These are phyloP conservation scores for Aechmea fasciata DNA, from an alignment of 176 grass and related monocot genomes.

Conservation along the genomic window DNA sequence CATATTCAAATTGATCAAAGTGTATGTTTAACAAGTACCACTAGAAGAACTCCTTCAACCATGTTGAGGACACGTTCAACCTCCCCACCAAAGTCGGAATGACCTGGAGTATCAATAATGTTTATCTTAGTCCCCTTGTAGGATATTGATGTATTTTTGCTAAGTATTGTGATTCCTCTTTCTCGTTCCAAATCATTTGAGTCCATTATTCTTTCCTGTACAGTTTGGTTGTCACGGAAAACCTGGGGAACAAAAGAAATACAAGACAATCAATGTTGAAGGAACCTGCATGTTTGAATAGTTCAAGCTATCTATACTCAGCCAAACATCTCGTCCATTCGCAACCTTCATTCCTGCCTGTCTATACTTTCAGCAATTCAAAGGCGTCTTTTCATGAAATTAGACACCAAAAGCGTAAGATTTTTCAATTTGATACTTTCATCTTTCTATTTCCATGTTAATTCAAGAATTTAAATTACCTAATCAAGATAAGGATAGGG, in stretches of 20 bases:
- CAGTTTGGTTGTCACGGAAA: slow-evolving; percentile 92
- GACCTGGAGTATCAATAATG: slow-evolving; percentile 94
- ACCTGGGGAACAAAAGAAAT: slow-evolving; percentile 47
- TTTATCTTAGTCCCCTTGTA: slow-evolving; percentile 98
- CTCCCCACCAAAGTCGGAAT: slow-evolving; percentile 97
- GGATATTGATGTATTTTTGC: slow-evolving; percentile 98
- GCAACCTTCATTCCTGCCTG: too few relatives aligned
- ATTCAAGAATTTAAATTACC: too few relatives aligned
- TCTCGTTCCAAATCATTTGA: slow-evolving; percentile 96
- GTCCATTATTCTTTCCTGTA: slow-evolving; percentile 98
- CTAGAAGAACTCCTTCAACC: slow-evolving; percentile 97
- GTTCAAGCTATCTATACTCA: neutral
- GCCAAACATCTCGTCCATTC: neutral
- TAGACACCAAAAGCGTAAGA: too few relatives aligned
- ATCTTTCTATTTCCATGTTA: too few relatives aligned
- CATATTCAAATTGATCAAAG: neutral
- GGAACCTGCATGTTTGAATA: neutral
- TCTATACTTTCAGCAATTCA: too few relatives aligned
- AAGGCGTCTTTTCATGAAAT: too few relatives aligned
- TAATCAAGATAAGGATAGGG: too few relatives aligned
- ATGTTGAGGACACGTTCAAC: slow-evolving; percentile 97
- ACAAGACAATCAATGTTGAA: slow-evolving; percentile 20
- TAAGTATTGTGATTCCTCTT: slow-evolving; percentile 97
- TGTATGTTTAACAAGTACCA: slow-evolving; percentile 51
- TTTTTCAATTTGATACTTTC: too few relatives aligned